Evolutionary conservation across 495 filamentous ascomycete genomes (phyloP).

Genomic region (Cenococcum geophilum): DNA sequence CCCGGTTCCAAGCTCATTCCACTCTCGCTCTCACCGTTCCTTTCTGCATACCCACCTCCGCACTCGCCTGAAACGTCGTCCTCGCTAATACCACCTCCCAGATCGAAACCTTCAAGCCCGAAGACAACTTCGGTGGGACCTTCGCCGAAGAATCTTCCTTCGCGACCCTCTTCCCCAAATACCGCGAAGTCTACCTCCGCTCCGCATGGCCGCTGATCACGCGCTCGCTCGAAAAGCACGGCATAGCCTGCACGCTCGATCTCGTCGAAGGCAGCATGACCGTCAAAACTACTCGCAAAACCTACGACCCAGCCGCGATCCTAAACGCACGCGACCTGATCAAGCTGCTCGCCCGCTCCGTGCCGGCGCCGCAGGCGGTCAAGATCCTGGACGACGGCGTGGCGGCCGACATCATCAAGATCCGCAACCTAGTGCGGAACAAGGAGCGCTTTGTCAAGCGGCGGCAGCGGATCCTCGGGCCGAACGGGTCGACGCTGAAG

Average conservation of each 20-base stretch:
- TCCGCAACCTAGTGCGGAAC: conserved; percentile 79
- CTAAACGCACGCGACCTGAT: conserved; percentile 92
- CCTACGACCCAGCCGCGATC: conserved; percentile 89
- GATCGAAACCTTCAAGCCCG: conserved; percentile 75
- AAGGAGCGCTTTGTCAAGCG: conserved; percentile 98
- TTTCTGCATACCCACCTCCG: not conserved
- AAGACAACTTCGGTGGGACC: conserved; percentile 77
- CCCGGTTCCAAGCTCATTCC: not conserved
- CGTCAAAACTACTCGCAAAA: conserved; percentile 91
- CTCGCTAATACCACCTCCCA: conserved; percentile 27
- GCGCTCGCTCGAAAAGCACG: conserved; percentile 68
- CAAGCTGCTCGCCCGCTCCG: conserved; percentile 83
- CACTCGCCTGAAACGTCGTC: not conserved
- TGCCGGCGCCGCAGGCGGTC: conserved; percentile 86
- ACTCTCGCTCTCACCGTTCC: conserved; percentile 7
- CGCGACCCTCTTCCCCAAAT: conserved; percentile 88
- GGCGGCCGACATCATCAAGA: conserved; percentile 91
- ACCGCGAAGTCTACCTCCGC: conserved; percentile 88
- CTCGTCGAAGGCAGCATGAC: conserved; percentile 94
- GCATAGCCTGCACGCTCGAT: conserved; percentile 84
- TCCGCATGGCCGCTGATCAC: conserved; percentile 86
- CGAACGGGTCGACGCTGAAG: conserved; percentile 79
- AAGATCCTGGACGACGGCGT: conserved; percentile 90
- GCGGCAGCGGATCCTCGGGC: conserved; percentile 83
- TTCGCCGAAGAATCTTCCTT: conserved; percentile 93